Conservation (phyloP, 345 rosid species). For the Rhodamnia rubescens region DNA sequence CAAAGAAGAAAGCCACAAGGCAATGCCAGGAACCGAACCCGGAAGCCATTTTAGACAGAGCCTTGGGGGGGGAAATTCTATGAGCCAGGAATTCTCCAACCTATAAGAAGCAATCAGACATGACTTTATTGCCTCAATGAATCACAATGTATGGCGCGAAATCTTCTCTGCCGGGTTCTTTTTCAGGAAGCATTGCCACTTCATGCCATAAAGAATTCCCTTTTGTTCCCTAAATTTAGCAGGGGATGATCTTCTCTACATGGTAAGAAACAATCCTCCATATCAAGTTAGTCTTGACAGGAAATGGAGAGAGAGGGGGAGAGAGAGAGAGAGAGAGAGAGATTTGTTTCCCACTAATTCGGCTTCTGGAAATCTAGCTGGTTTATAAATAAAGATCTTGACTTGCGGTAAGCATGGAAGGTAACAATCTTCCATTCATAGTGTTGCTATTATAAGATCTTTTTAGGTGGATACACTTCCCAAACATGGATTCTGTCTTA, state of each 20-base stretch:
- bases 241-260: neutral
- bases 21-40: neutral
- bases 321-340: neutral
- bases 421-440: neutral
- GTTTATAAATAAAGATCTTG: neutral
- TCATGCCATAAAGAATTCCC: neutral
- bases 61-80: neutral
- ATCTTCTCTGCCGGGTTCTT: neutral
- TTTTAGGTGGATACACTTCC: neutral
- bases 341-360: neutral
- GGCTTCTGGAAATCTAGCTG: neutral
- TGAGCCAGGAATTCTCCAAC: neutral
- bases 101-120: neutral
- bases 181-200: neutral
- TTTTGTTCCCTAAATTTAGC: neutral
- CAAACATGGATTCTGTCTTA: neutral
- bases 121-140: neutral
- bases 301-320: neutral
- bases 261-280: neutral
- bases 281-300: neutral
- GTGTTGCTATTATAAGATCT: neutral
- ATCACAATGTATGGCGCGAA: neutral
- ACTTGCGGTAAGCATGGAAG: neutral
- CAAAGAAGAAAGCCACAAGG: neutral
- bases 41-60: neutral